A percentile compares a stretch with the other conserved stretches of the same genome.
These are phyloP conservation scores for Teratosphaeria epicoccoides DNA, from an alignment of 2,329 filamentous ascomycete species.

Conservation along the genomic window DNA sequence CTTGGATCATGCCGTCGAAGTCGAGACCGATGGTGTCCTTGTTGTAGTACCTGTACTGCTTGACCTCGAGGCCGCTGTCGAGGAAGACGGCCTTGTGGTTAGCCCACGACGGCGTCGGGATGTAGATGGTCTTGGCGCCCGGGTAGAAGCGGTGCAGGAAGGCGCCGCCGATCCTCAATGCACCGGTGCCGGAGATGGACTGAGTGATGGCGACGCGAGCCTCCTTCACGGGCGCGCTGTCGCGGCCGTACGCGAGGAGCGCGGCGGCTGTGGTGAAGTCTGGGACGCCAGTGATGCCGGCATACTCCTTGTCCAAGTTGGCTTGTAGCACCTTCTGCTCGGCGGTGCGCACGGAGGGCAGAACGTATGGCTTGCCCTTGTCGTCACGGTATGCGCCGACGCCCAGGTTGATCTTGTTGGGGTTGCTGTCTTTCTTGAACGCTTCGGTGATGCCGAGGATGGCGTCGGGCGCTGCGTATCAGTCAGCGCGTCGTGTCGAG, in stretches of 20 bases:
- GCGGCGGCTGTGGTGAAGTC: slow-evolving; percentile 89
- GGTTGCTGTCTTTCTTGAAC: slow-evolving; percentile 91
- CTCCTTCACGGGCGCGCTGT: slow-evolving; percentile 63
- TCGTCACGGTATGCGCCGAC: slow-evolving; percentile 98
- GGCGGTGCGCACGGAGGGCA: slow-evolving; percentile 81
- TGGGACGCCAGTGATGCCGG: slow-evolving; percentile 90
- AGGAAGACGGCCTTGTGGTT: slow-evolving; percentile 97
- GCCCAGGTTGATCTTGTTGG: slow-evolving; percentile 93
- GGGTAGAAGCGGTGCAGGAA: slow-evolving; percentile 91
- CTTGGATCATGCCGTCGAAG: slow-evolving; percentile 84
- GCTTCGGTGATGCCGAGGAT: slow-evolving; percentile 85
- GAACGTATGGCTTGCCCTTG: slow-evolving; percentile 93
- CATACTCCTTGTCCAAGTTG: slow-evolving; percentile 90
- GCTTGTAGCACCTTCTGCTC: slow-evolving; percentile 75
- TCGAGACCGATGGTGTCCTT: slow-evolving; percentile 97
- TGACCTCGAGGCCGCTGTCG: slow-evolving; percentile 80
- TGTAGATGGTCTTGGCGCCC: slow-evolving; percentile 87
- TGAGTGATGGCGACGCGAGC: slow-evolving; percentile 83
- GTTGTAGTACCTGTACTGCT: slow-evolving; percentile 98
- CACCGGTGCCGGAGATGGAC: slow-evolving; percentile 95
- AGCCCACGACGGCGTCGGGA: slow-evolving; percentile 92
- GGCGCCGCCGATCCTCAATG: slow-evolving; percentile 84
- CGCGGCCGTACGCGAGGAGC: slow-evolving; percentile 76
- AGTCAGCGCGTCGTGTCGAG: neutral
- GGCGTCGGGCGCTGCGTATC: slow-evolving; percentile 82